A percentile compares a stretch with the other conserved stretches of the same genome.
phyloP scores from a whole-genome alignment of 2,329 filamentous ascomycete species.

The Neurospora crassa region DNA sequence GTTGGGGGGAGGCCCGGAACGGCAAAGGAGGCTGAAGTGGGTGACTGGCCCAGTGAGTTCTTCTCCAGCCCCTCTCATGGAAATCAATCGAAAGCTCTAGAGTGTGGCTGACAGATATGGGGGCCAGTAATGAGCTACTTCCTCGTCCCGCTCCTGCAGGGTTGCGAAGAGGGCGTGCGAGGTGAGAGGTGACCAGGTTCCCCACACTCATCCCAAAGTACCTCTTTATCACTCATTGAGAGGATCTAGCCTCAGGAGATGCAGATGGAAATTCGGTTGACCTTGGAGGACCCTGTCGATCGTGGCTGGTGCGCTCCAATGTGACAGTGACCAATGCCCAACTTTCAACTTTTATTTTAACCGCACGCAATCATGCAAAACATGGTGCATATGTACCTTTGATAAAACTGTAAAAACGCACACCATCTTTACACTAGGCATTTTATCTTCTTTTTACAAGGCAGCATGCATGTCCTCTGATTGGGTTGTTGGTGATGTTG shows the following conservation, averaged over 20 bases:
- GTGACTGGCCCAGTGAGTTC: background rate
- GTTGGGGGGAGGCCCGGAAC: background rate
- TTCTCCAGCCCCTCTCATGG: conserved; percentile 20
- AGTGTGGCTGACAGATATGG: conserved; percentile 15
- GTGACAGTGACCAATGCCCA: background rate
- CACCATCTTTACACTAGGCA: background rate
- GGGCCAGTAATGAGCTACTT: conserved; percentile 12
- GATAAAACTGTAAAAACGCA: background rate
- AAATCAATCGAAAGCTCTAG: conserved; percentile 22
- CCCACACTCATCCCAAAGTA: conserved; percentile 2
- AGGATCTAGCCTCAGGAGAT: conserved; percentile 2
- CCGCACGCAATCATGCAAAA: background rate
- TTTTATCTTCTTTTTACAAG: background rate
- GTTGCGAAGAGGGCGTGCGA: background rate
- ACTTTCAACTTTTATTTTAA: background rate
- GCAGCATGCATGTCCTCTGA: background rate
- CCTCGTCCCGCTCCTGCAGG: background rate
- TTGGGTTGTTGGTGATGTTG: background rate
- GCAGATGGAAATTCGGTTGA: conserved; percentile 11
- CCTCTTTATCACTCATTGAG: conserved; percentile 5
- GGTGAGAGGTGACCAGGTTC: background rate
- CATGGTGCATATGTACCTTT: background rate
- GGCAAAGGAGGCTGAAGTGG: background rate
- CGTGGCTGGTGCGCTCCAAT: conserved; percentile 7
- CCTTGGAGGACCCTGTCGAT: conserved; percentile 4